These are phyloP conservation scores for Colletotrichum caudatum DNA, from an alignment of 2,329 filamentous ascomycete species.

Conservation along the genomic window DNA sequence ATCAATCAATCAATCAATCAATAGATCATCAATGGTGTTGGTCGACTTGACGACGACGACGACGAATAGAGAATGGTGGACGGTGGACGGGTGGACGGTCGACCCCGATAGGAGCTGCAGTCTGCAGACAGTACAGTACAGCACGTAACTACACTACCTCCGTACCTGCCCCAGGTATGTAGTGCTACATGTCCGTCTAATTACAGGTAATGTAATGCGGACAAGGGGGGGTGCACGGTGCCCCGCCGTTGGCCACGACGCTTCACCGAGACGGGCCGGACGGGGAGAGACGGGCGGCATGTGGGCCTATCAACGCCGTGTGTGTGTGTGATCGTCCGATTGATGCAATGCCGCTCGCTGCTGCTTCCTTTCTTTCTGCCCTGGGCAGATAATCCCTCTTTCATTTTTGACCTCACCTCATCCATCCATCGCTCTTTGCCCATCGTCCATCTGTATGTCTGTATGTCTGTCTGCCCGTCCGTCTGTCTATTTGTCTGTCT, in stretches of 20 bases:
- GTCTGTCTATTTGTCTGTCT: background rate
- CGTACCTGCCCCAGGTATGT: too few species aligned
- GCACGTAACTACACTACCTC: too few species aligned
- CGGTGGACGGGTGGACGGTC: background rate
- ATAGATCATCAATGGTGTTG: background rate
- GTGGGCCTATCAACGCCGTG: background rate
- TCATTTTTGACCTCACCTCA: background rate
- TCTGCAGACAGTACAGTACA: too few species aligned
- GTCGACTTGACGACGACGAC: background rate
- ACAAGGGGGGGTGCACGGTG: background rate
- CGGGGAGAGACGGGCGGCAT: background rate
- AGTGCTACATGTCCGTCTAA: too few species aligned
- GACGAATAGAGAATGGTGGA: background rate
- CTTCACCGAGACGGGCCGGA: background rate
- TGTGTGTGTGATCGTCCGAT: background rate
- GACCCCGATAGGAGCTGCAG: too few species aligned
- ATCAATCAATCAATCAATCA: background rate
- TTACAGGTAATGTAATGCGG: too few species aligned
- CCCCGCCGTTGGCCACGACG: background rate
- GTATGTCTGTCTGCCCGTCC: background rate
- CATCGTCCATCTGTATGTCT: too few species aligned
- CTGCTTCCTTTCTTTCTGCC: background rate
- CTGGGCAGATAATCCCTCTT: background rate
- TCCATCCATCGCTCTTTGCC: background rate
- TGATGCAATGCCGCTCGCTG: background rate